phyloP scores from a whole-genome alignment of 2,329 filamentous ascomycete species.

The Neurospora crassa region DNA sequence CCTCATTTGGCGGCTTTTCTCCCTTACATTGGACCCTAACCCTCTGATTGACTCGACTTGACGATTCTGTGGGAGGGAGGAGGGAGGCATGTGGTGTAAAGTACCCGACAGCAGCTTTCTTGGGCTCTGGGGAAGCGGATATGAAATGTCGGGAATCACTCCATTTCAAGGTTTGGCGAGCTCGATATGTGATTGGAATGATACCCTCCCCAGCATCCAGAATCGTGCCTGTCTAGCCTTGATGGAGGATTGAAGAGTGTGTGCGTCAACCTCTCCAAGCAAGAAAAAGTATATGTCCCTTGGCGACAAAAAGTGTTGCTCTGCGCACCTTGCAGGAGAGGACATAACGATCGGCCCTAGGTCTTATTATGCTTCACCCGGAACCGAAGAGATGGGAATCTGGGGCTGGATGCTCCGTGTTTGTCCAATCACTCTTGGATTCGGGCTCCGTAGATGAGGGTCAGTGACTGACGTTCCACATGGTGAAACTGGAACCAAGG shows the following conservation, averaged over 20 bases:
- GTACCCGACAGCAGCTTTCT: neutral
- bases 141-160: neutral
- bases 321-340: neutral
- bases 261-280: neutral
- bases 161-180: neutral
- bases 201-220: neutral
- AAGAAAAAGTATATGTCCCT: neutral
- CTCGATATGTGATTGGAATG: neutral
- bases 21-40: neutral
- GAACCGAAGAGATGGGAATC: neutral
- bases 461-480: neutral
- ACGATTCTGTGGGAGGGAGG: neutral
- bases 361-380: neutral
- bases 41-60: neutral
- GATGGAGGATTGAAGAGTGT: neutral
- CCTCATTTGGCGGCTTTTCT: neutral
- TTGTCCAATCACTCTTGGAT: neutral
- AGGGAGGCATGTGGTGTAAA: neutral
- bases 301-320: neutral
- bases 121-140: neutral
- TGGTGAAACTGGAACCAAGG: neutral
- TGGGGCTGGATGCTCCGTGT: neutral
- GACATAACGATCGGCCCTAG: neutral
- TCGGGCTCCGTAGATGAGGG: neutral
- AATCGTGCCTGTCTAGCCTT: neutral